phyloP scores from a whole-genome alignment of 1,139 yeast genomes.

The Debaryomycetaceae sp. region DNA sequence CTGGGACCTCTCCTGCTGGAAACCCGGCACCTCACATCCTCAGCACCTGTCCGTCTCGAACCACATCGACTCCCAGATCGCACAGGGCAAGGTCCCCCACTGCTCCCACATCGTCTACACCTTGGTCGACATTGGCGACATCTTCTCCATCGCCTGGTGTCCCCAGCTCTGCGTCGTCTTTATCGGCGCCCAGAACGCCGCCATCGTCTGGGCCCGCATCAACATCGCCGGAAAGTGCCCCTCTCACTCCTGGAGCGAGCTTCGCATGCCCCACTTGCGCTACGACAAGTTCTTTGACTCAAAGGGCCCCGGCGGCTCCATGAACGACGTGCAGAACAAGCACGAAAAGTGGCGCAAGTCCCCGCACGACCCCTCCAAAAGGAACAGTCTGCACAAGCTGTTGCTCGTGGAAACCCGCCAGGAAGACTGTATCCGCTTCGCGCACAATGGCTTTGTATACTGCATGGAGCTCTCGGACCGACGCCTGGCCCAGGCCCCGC shows the following conservation, averaged over 20 bases:
- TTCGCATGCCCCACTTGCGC: slow-evolving; percentile 68
- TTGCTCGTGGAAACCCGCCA: slow-evolving; percentile 57
- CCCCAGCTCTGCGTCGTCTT: slow-evolving; percentile 50
- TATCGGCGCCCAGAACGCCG: slow-evolving; percentile 88
- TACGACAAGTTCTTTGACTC: slow-evolving; percentile 88
- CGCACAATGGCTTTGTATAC: slow-evolving; percentile 87
- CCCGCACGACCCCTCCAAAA: not conserved
- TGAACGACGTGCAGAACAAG: slow-evolving; percentile 22
- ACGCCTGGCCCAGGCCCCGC: not conserved
- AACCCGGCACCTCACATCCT: not conserved
- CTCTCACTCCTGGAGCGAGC: slow-evolving; percentile 11
- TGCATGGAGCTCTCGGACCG: slow-evolving; percentile 37
- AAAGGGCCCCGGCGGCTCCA: slow-evolving; percentile 66
- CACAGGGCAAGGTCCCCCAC: not conserved
- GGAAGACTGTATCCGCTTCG: slow-evolving; percentile 59
- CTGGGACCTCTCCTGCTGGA: slow-evolving; percentile 44
- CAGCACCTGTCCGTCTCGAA: not conserved
- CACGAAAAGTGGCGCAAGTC: slow-evolving; percentile 14
- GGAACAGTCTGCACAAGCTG: slow-evolving; percentile 6
- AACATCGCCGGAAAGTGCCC: slow-evolving; percentile 3
- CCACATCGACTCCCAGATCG: not conserved
- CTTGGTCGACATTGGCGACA: slow-evolving; percentile 82
- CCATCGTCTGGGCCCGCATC: slow-evolving; percentile 60
- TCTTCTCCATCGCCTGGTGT: slow-evolving; percentile 73
- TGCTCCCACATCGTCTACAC: slow-evolving; percentile 63